Evolutionary conservation across 768 basidiomycete species (phyloP).

Genomic region (Phaffia australis): DNA sequence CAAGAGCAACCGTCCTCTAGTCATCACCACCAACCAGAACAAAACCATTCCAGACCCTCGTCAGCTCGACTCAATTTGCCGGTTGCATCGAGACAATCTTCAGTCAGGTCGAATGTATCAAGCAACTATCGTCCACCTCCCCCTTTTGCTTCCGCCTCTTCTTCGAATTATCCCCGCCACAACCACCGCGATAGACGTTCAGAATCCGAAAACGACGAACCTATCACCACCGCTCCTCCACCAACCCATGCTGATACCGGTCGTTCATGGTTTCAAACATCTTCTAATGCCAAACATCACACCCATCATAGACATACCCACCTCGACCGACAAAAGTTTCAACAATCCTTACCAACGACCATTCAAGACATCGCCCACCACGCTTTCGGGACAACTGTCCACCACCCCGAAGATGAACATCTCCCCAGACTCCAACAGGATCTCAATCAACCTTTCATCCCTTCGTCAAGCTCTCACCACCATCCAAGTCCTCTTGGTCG

Average conservation of each 20-base stretch:
- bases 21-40: slow-evolving; percentile 1
- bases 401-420: slow-evolving; percentile 5
- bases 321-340: not conserved
- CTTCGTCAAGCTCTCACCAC: not conserved
- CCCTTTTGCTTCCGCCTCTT: not conserved
- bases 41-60: not conserved
- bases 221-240: not conserved
- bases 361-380: not conserved
- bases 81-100: not conserved
- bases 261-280: not conserved
- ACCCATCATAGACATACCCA: not conserved
- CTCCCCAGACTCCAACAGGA: slow-evolving; percentile 7
- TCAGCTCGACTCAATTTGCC: not conserved
- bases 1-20: not conserved
- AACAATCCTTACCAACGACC: not conserved
- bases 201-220: slow-evolving; percentile 3
- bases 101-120: not conserved
- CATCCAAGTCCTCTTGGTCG: too few relatives aligned
- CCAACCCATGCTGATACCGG: too few relatives aligned
- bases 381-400: not conserved
- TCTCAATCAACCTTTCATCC: slow-evolving; percentile 22
- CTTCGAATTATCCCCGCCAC: not conserved
- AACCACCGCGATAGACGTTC: not conserved
- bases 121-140: not conserved
- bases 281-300: not conserved